Percentiles rank a stretch among this genome's conserved stretches.
These are phyloP conservation scores for Candida coleopterorum DNA, from an alignment of 805 yeast species.

Conservation along the genomic window DNA sequence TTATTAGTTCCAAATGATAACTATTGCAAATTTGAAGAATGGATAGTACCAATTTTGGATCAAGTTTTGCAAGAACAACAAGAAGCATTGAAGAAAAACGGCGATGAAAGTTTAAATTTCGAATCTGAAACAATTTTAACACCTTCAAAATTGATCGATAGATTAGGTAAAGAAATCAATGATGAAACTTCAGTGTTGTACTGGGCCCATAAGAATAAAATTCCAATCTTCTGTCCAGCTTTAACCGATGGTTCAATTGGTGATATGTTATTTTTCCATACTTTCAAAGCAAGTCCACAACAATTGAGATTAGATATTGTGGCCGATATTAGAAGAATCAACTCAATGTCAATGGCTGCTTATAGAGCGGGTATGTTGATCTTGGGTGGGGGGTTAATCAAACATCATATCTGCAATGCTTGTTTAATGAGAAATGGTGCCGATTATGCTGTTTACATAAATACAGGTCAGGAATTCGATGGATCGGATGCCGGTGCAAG, in stretches of 20 bases:
- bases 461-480: conserved; percentile 98
- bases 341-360: conserved; percentile 94
- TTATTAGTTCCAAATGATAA: conserved; percentile 96
- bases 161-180: conserved; percentile 92
- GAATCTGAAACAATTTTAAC: conserved; percentile 77
- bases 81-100: conserved; percentile 46
- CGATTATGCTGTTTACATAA: conserved; percentile 93
- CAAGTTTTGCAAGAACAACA: conserved; percentile 86
- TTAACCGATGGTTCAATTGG: conserved; percentile 98
- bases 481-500: conserved; percentile 99
- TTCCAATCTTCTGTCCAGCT: conserved; percentile 97
- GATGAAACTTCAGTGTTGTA: conserved; percentile 90
- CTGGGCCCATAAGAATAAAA: conserved; percentile 97
- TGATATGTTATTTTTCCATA: conserved; percentile 98
- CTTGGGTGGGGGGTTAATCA: conserved; percentile 93
- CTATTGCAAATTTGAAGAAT: conserved; percentile 95
- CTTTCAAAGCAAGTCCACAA: conserved; percentile 89
- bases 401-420: conserved; percentile 97
- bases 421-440: conserved; percentile 99
- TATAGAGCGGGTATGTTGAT: conserved; percentile 92
- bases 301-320: conserved; percentile 90
- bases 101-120: conserved; percentile 56
- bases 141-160: conserved; percentile 86
- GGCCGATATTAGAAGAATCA: conserved; percentile 85
- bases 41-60: conserved; percentile 95